Conservation (phyloP, 768 basidiomycete species). For the Boletus vermiculosoides region DNA sequence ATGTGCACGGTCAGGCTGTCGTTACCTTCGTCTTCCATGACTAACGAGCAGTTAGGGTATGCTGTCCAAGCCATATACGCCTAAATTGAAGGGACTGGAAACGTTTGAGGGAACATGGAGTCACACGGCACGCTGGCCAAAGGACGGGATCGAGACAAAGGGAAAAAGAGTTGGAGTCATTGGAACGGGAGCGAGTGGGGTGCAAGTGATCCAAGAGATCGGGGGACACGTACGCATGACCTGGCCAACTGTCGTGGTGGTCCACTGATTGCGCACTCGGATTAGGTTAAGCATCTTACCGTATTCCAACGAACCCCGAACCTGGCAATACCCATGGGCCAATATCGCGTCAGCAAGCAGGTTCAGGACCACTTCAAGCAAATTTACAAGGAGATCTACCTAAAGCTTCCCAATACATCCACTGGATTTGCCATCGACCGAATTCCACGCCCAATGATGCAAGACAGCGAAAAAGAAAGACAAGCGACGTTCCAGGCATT, state of each 20-base stretch:
- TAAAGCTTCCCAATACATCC: constrained; percentile 2
- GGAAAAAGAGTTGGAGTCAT: constrained; percentile 18
- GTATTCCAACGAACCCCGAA: constrained; percentile 21
- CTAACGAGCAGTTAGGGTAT: constrained; percentile 2
- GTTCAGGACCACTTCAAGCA: constrained; percentile 12
- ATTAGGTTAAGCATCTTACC: constrained; percentile 7
- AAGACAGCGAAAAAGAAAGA: constrained; percentile 13
- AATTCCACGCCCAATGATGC: constrained; percentile 8
- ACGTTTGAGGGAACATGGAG: constrained; percentile 9
- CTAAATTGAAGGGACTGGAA: constrained; percentile 9
- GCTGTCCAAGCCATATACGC: constrained; percentile 11
- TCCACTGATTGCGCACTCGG: background rate
- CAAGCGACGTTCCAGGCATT: constrained; percentile 2
- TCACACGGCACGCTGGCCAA: constrained; percentile 17
- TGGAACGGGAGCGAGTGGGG: constrained; percentile 16
- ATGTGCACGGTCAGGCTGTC: constrained; percentile 9
- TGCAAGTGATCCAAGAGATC: constrained; percentile 16
- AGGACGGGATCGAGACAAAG: constrained; percentile 11
- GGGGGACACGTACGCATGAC: constrained; percentile 1
- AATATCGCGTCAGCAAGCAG: constrained; percentile 8
- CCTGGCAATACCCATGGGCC: constrained; percentile 11
- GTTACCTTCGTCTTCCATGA: background rate
- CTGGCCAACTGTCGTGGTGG: background rate
- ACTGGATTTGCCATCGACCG: background rate
- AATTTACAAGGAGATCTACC: constrained; percentile 7